Base-by-base conservation (phyloP, 768 basidiomycete species). In the Mycena capillaripes region DNA sequence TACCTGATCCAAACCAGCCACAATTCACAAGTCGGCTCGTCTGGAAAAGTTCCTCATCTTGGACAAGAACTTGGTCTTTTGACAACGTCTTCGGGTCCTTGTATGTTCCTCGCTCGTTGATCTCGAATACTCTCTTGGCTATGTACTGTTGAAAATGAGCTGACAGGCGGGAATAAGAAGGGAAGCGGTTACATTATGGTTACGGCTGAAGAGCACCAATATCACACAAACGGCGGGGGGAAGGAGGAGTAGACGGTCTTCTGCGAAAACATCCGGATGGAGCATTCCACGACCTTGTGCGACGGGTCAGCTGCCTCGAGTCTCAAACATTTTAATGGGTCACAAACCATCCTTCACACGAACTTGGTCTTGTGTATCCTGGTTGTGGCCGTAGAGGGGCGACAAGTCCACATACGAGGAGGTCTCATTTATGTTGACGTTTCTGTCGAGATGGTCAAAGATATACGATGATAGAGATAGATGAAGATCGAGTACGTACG, bases 181-280 rank as follows among this genome's bases (percentile, higher is more conserved):
- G 4, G 19, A 36, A 4, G 21, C 16, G 81, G 91, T 72, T 73
- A 95, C 95, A 76, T 95, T 96, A 78, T 96, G 95, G 72, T 96
- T 96, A n/a, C 95, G 88, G 77, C 87, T 94, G 86, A 96, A 96
- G n/a, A 95, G 79, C n/a, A 96, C 88, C 25, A 96, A 86, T n/a
- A 96, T 79, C 5, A 87, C 90, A 69, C 92, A 90, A 61, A 91
- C 90, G 1, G 90, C 91, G 0, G 95, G 95, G 1, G 95, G 95
- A n/a, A 96, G 89, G 10, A 94, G 84, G 25, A 95, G 83, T 6
- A 96, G 82, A 44, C 95, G 85, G 71, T 95, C 92, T 78, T 96
- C 95, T 0, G 93, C 90, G 77, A 96, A 96, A 0, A 87, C 84
- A 68, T 96, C 95, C 2, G 91, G 92, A 72, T 86, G 82, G 8